These are phyloP conservation scores for Apophysomyces elegans DNA, from an alignment of 371 early-diverging fungal genomes.

Conservation along the genomic window DNA sequence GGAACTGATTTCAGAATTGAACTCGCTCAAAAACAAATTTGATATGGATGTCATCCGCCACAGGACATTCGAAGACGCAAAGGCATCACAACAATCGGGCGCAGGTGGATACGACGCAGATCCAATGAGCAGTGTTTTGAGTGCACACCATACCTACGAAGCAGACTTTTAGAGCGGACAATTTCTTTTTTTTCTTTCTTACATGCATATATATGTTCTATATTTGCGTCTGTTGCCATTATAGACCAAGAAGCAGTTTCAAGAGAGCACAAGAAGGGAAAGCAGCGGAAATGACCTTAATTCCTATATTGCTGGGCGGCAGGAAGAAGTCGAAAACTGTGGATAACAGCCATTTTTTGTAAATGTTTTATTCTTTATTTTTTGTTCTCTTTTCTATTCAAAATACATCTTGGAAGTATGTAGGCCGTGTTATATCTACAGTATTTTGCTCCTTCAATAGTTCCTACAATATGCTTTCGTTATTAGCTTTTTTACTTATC, in stretches of 20 bases:
- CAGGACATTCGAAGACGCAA: slow-evolving; percentile 52
- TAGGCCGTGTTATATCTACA: neutral
- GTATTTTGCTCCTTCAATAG: neutral
- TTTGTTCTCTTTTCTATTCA: neutral
- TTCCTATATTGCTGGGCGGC: neutral
- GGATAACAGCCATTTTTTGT: neutral
- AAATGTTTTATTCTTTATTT: neutral
- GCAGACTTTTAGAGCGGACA: neutral
- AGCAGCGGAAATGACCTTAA: neutral
- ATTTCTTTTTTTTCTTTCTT: no score
- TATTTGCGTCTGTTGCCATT: neutral
- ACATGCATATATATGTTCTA: neutral
- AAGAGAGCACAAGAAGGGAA: neutral
- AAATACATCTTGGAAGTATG: neutral
- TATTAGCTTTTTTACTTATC: slow-evolving; percentile 4
- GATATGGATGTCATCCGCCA: slow-evolving; percentile 63
- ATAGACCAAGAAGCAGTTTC: neutral
- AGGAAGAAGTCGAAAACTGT: neutral
- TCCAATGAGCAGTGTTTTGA: slow-evolving; percentile 23
- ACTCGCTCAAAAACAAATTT: slow-evolving; percentile 85
- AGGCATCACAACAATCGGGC: slow-evolving; percentile 33
- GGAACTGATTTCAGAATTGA: slow-evolving; percentile 79
- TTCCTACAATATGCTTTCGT: neutral
- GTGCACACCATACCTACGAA: neutral
- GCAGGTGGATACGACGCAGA: slow-evolving; percentile 33